A percentile compares a stretch with the other conserved stretches of the same genome.
Conservation (phyloP, 2,329 filamentous ascomycete species). For the Aspergillus tubingensis region DNA sequence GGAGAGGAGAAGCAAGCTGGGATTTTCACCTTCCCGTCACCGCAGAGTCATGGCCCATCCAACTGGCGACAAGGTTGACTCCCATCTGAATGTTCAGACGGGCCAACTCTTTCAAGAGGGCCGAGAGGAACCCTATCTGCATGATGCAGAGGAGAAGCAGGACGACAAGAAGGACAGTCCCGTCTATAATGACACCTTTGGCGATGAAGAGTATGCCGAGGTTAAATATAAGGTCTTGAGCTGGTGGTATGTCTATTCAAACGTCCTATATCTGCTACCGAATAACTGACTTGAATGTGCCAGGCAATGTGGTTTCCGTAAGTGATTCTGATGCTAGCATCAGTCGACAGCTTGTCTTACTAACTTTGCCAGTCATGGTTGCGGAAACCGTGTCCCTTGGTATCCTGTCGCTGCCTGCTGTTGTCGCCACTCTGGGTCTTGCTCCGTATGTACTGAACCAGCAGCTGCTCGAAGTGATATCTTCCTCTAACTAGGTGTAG, state of each 20-base stretch:
- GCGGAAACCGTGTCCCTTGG: conserved; percentile 59
- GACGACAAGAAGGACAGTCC: conserved; percentile 10
- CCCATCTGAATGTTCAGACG: neutral
- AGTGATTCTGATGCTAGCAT: conserved; percentile 8
- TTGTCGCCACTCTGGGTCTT: conserved; percentile 54
- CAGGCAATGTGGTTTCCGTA: conserved; percentile 45
- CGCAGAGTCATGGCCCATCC: neutral
- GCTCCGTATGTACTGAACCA: conserved; percentile 41
- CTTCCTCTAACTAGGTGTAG: neutral
- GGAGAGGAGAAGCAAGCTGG: neutral
- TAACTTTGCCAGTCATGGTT: conserved; percentile 49
- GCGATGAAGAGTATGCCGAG: conserved; percentile 38
- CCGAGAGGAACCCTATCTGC: conserved; percentile 12
- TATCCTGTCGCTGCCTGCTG: conserved; percentile 55
- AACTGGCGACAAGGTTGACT: neutral
- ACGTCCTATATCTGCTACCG: neutral
- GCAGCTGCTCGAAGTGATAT: neutral
- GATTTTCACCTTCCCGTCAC: neutral
- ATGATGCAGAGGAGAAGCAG: conserved; percentile 16
- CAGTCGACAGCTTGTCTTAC: neutral
- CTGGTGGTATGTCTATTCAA: conserved; percentile 37
- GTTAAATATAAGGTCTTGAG: conserved; percentile 53
- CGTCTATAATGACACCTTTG: conserved; percentile 32
- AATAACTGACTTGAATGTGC: neutral
- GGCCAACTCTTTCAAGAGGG: neutral